These are phyloP conservation scores for Metschnikowia picachoensis DNA, from an alignment of 805 yeast genomes.

Conservation along the genomic window DNA sequence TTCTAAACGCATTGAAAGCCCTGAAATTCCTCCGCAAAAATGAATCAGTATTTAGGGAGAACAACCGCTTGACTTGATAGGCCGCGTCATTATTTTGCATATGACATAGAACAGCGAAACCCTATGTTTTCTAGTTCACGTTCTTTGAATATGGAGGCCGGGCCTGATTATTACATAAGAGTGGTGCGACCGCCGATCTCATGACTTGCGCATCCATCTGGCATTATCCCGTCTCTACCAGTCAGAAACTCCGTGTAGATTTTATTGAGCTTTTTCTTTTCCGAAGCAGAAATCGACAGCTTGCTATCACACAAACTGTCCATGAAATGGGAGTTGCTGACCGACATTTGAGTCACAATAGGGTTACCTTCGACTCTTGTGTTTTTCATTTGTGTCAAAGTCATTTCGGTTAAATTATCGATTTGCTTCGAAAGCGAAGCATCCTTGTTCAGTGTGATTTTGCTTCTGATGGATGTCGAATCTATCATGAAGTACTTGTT, in stretches of 20 bases:
- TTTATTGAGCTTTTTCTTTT: slow-evolving; percentile 53
- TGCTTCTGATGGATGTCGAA: slow-evolving; percentile 25
- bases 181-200: slow-evolving; percentile 86
- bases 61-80: too few species aligned
- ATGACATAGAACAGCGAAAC: too few species aligned
- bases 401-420: slow-evolving; percentile 30
- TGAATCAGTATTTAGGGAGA: too few species aligned
- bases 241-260: slow-evolving; percentile 72
- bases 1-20: too few species aligned
- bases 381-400: too few species aligned
- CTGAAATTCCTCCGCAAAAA: too few species aligned
- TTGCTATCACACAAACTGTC: slow-evolving; percentile 72
- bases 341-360: slow-evolving; percentile 34
- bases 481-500: slow-evolving; percentile 42
- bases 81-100: too few species aligned
- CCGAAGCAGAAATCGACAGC: slow-evolving; percentile 81
- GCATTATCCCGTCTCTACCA: slow-evolving; percentile 84
- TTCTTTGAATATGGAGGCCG: too few species aligned
- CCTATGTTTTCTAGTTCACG: too few species aligned
- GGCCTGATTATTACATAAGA: slow-evolving; percentile 50
- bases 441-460: slow-evolving; percentile 37
- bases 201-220: slow-evolving; percentile 73
- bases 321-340: slow-evolving; percentile 52
- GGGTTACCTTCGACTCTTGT: background rate
- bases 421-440: slow-evolving; percentile 40